These are phyloP conservation scores for Lactarius deliciosus DNA, from an alignment of 768 basidiomycete species.

Conservation along the genomic window DNA sequence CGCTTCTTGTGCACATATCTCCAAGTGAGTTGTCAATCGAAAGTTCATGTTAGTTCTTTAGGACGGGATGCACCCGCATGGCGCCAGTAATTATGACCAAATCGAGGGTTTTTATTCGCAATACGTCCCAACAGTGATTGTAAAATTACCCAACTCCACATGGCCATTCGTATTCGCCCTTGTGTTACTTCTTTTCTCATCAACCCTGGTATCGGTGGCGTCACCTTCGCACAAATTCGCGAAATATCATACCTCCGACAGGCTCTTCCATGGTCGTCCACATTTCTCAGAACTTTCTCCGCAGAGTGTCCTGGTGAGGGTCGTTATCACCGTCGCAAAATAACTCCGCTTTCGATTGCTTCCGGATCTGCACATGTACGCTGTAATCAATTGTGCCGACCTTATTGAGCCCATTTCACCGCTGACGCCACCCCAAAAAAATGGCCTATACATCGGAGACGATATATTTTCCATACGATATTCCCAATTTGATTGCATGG, in stretches of 20 bases:
- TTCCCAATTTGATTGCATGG: background rate
- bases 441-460: background rate
- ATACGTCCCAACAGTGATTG: background rate
- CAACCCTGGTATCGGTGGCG: background rate
- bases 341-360: background rate
- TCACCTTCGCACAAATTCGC: background rate
- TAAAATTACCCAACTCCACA: background rate
- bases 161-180: background rate
- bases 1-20: background rate
- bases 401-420: background rate
- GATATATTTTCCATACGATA: background rate
- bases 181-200: background rate
- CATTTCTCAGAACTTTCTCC: background rate
- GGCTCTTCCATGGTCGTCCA: background rate
- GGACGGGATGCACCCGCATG: background rate
- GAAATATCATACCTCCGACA: background rate
- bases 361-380: background rate
- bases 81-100: background rate
- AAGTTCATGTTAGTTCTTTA: background rate
- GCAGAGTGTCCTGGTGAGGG: background rate
- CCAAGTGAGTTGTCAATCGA: background rate
- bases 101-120: background rate
- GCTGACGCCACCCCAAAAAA: background rate
- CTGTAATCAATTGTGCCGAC: background rate
- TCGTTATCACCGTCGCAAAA: background rate